Evolutionary conservation across 139 green algal genomes (phyloP), one percentile per base, ranked within the genome.

Genomic region (Micractinium sp.): DNA sequence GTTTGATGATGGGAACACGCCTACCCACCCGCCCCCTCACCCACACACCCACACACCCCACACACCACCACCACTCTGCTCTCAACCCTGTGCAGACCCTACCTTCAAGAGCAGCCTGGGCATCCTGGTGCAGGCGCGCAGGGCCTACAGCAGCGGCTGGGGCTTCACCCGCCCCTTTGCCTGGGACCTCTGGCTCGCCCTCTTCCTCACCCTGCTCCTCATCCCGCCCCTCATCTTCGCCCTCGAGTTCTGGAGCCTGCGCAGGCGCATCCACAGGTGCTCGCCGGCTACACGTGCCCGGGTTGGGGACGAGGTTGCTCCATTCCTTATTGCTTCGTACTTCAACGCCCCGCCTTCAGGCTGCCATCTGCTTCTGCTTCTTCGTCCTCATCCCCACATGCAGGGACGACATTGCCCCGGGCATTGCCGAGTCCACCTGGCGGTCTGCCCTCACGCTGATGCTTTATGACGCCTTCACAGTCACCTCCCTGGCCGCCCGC

Each of bases 211-310:
- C 19, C 53, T 85, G 53, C 76, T 81, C 31, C 16, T 71, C n/a
- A 56, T 85, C 81, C 81, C 81, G n/a, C 53, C 60, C 53, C 20
- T 85, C 53, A 61, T 85, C 56, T 85, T 85, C 53, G 12, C 14
- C 31, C 29, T 85, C 31, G 81, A 85, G 53, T 85, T 85, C 33
- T 38, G 71, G 31, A 74, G 53, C 81, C 81, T 85, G 81, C 81
- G 81, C n/a, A 71, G 29, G 31, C n/a, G n/a, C 53, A 85, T 85
- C 56, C 81, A 85, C 53, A 53, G 56, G 81, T 85, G 77, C 35
- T 9, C n/a, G 18, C 20, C 4, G 22, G 36, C 12, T n/a, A 31
- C 25, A 33, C n/a, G n/a, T n/a, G n/a, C n/a, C n/a, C n/a, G n/a
- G n/a, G n/a, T n/a, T n/a, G n/a, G n/a, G n/a, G n/a, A n/a, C n/a